phyloP scores from a whole-genome alignment of 2,329 filamentous ascomycete species.

The Passalora sequoiae region DNA sequence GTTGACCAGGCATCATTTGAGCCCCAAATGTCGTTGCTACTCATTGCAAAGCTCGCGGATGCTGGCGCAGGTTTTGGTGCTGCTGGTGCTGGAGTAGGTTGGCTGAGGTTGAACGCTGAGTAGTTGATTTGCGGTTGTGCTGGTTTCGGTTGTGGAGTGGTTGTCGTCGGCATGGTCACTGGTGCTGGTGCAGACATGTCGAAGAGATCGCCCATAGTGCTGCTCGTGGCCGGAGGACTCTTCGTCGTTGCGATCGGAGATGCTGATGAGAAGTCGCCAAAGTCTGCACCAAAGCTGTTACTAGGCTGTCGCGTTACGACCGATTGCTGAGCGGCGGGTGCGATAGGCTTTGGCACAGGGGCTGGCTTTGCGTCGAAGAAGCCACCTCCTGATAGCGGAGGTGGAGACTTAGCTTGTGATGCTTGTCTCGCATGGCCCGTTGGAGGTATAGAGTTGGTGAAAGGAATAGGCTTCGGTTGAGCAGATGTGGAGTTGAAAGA shows the following conservation, averaged over 20 bases:
- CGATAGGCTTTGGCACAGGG: slow-evolving; percentile 37
- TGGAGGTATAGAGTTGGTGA: slow-evolving; percentile 58
- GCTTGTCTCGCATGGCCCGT: slow-evolving; percentile 45
- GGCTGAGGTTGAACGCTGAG: slow-evolving; percentile 73
- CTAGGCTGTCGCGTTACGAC: slow-evolving; percentile 46
- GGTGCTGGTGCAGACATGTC: slow-evolving; percentile 54
- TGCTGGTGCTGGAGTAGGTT: slow-evolving; percentile 39
- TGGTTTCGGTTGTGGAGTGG: slow-evolving; percentile 27
- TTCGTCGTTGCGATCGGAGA: slow-evolving; percentile 37
- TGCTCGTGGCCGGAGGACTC: slow-evolving; percentile 44
- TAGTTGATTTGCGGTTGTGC: slow-evolving; percentile 32
- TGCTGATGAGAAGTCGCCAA: slow-evolving; percentile 60
- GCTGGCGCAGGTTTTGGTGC: slow-evolving; percentile 31
- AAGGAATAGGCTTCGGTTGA: slow-evolving; percentile 56
- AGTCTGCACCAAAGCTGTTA: slow-evolving; percentile 47
- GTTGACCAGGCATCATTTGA: slow-evolving; percentile 75
- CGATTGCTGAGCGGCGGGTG: slow-evolving; percentile 26
- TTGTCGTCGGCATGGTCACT: slow-evolving; percentile 31
- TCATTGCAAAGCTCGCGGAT: slow-evolving; percentile 40
- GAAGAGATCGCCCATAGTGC: slow-evolving; percentile 70
- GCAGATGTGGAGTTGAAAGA: slow-evolving; percentile 52
- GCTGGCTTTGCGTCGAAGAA: slow-evolving; percentile 70
- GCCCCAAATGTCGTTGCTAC: slow-evolving; percentile 73
- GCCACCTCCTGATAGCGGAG: slow-evolving; percentile 62
- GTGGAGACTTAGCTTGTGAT: slow-evolving; percentile 31